Evolutionary conservation across 1,284 basidiomycete genomes (phyloP), one percentile per base, ranked within the genome.

Genomic region (Ceratorhiza oryzae-sativae): DNA sequence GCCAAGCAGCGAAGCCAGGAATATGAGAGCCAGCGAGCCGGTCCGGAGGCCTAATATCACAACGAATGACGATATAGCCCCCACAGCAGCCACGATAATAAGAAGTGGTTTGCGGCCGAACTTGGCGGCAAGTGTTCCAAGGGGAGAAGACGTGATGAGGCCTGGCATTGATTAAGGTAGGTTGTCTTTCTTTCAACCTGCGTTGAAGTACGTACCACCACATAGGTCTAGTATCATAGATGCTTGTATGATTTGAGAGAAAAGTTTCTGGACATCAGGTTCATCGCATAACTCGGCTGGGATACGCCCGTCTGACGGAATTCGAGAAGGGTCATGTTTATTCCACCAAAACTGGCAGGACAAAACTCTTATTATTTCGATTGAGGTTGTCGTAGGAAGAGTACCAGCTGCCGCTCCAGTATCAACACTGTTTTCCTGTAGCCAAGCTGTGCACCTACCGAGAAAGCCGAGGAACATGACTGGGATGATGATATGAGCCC

Each of bases 271-370:
- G 12, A 55, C 51, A 20, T 25, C 63, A 10, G 63, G 63, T 9
- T 32, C 51, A 13, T 45, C 20, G 23, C 63, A 68, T 20, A 68
- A 32, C 9, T 39, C 51, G 20, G 36, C 39, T 10, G 63, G 63
- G 18, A 68, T 68, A n/a, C 53, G 34, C 2, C 63, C 63, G n/a
- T 51, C 41, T n/a, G 63, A 23, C 1, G 63, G 63, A 13, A 68
- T 45, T 12, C 49, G 49, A 39, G 63, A 41, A 42, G 63, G 63
- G 36, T 68, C 63, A 32, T 68, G 63, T 15, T 3, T 25, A 18
- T n/a, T 56, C 34, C 49, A 56, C 63, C 63, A 68, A 36, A 68
- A 45, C 51, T 68, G 49, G 51, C 63, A 68, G 45, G 51, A 49
- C 20, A 68, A 39, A 39, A 55, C 36, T 6, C 53, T 20, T 13